phyloP scores from a whole-genome alignment of 2,329 filamentous ascomycete species.

The Xylariaceae sp. region DNA sequence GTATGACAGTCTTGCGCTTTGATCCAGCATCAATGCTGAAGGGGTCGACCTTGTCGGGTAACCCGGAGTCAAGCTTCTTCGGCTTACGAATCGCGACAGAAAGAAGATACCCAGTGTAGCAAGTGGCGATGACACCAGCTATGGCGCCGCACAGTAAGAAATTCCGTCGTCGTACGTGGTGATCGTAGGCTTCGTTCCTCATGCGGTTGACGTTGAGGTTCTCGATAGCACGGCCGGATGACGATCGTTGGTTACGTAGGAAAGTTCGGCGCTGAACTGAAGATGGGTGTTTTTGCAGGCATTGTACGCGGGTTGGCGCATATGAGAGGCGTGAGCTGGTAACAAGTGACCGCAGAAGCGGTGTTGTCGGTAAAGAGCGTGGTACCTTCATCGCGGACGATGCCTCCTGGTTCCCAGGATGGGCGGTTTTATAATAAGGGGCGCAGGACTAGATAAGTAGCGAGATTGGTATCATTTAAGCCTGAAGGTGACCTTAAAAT shows the following conservation, averaged over 20 bases:
- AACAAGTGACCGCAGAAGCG: slow-evolving; percentile 22
- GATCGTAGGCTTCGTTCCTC: slow-evolving; percentile 53
- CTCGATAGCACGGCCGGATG: slow-evolving; percentile 49
- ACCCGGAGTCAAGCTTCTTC: slow-evolving; percentile 54
- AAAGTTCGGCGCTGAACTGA: slow-evolving; percentile 22
- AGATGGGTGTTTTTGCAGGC: slow-evolving; percentile 10
- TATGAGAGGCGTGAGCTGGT: slow-evolving; percentile 10
- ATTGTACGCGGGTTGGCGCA: slow-evolving; percentile 5
- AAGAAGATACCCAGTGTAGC: slow-evolving; percentile 54
- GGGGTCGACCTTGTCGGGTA: slow-evolving; percentile 48
- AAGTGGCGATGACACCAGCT: slow-evolving; percentile 56
- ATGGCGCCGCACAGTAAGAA: slow-evolving; percentile 60
- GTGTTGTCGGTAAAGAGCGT: slow-evolving; percentile 18
- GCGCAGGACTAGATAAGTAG: no score
- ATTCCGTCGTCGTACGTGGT: slow-evolving; percentile 57
- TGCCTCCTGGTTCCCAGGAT: background rate
- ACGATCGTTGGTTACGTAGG: background rate
- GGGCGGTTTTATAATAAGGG: background rate
- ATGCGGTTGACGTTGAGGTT: slow-evolving; percentile 59
- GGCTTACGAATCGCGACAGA: slow-evolving; percentile 49
- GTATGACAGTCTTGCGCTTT: slow-evolving; percentile 65
- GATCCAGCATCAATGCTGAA: slow-evolving; percentile 58
- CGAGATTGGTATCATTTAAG: no score
- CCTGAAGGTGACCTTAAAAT: no score
- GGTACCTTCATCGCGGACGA: slow-evolving; percentile 15